Percentiles rank a stretch among this genome's conserved stretches.
Conservation (phyloP, 2,329 filamentous ascomycete genomes). For the Penicillium sp. region DNA sequence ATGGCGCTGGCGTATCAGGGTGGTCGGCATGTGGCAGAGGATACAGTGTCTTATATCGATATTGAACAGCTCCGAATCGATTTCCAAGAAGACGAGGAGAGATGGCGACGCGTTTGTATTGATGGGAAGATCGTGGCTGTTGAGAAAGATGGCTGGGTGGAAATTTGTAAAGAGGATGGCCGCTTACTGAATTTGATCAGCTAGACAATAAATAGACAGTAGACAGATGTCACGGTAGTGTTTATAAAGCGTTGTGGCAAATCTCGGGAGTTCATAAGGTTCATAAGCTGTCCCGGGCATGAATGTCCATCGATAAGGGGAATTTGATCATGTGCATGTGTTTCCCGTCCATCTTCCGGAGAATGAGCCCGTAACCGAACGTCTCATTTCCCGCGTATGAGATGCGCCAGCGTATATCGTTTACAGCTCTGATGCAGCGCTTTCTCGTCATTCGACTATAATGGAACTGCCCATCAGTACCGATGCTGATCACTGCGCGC, state of each 20-base stretch:
- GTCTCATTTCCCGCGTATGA: neutral
- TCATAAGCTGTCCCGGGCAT: neutral
- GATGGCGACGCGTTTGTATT: constrained; percentile 85
- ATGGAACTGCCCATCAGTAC: constrained; percentile 25
- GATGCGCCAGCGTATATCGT: neutral
- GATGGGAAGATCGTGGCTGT: constrained; percentile 83
- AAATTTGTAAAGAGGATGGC: constrained; percentile 46
- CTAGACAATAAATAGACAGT: neutral
- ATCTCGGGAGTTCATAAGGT: neutral
- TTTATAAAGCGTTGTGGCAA: neutral
- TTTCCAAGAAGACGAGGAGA: constrained; percentile 56
- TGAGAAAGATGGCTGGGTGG: constrained; percentile 66
- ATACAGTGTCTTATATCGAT: constrained; percentile 65
- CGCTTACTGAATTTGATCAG: constrained; percentile 22
- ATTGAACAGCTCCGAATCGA: constrained; percentile 65
- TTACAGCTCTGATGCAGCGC: neutral
- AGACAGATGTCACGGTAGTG: neutral
- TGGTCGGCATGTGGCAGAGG: constrained; percentile 53
- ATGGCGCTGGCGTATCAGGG: constrained; percentile 63
- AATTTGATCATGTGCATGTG: constrained; percentile 10
- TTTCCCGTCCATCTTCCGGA: constrained; percentile 3
- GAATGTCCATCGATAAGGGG: neutral
- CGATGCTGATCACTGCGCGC: constrained; percentile 45
- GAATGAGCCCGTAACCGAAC: neutral
- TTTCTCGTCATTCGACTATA: constrained; percentile 6